Base-by-base conservation (phyloP, 331 rosid species). In the Quercus phellos region DNA sequence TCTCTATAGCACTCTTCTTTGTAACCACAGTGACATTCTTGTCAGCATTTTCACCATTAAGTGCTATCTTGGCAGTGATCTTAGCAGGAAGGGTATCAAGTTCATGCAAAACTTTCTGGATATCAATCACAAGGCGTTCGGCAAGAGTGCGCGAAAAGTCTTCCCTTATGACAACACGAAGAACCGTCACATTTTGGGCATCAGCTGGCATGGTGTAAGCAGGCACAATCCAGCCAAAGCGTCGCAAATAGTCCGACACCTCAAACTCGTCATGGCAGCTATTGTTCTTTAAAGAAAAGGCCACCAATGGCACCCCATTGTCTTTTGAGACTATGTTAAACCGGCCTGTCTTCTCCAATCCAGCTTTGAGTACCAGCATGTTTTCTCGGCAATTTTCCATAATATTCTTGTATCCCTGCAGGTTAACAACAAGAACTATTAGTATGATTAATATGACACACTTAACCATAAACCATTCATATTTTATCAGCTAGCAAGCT, bases 161-260 rank as follows among this genome's bases (percentile, higher is more conserved):
- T 51, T 90, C 97, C 58, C 97, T 74, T 46, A 91, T 86, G 46
- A 93, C 98, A 1, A 90, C 96, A 1, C 98, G 92, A 6, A 93
- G 82, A 59, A 93, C 98, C 0, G 98, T 93, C 34, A 93, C 58
- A 46, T 88, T 91, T 30, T 93, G 91, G 0, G 98, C 96, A 18
- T 93, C 88, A 0, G 98, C 88, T 0, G 98, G 94, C 97, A 93
- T 93, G 43, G 93, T 93, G 89, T 93, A 93, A 12, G 97, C 97
- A 0, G 97, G 97, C 42, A 93, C 93, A 1, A 93, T 93, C 98
- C 98, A 93, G 0, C 98, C 98, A 30, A 81, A 90, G 34, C 98
- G 93, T 6, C 98, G 68, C 32, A 93, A 74, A 56, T 79, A 18
- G 72, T 93, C 94, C 0, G 98, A 89, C 19, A 93, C 83, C 70